Evolutionary conservation across 768 basidiomycete genomes (phyloP).

Genomic region (Kwoniella botswanensis): DNA sequence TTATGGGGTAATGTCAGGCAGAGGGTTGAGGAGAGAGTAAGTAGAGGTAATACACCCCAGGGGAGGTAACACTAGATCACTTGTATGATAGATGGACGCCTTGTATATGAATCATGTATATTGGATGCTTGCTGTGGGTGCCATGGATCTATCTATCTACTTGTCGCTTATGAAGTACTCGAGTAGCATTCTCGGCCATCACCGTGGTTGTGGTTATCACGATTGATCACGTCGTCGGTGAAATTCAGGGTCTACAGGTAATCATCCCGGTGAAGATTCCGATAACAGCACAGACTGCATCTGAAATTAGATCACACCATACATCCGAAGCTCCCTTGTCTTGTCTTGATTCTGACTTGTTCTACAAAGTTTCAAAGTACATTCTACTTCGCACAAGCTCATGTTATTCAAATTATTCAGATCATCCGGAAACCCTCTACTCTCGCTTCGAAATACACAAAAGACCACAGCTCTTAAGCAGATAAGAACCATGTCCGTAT

Average conservation of each 20-base stretch:
- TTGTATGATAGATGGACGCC: neutral
- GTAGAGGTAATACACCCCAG: constrained; percentile 51
- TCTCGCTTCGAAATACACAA: neutral
- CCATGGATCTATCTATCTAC: no score
- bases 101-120: neutral
- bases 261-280: neutral
- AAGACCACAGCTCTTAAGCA: neutral
- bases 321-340: neutral
- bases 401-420: constrained; percentile 5
- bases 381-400: neutral
- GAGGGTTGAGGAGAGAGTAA: constrained; percentile 64
- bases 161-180: no score
- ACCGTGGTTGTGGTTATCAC: constrained; percentile 4
- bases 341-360: no score
- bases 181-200: neutral
- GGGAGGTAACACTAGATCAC: constrained; percentile 5
- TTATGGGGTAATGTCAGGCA: constrained; percentile 88
- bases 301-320: neutral
- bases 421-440: neutral
- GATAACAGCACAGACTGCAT: neutral
- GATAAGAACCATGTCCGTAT: constrained; percentile 29
- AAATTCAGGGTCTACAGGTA: neutral
- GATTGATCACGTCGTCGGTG: constrained; percentile 12
- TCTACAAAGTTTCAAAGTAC: no score
- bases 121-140: neutral